These are phyloP conservation scores for Harringtonia lauricola DNA, from an alignment of 2,329 filamentous ascomycete genomes.

Conservation along the genomic window DNA sequence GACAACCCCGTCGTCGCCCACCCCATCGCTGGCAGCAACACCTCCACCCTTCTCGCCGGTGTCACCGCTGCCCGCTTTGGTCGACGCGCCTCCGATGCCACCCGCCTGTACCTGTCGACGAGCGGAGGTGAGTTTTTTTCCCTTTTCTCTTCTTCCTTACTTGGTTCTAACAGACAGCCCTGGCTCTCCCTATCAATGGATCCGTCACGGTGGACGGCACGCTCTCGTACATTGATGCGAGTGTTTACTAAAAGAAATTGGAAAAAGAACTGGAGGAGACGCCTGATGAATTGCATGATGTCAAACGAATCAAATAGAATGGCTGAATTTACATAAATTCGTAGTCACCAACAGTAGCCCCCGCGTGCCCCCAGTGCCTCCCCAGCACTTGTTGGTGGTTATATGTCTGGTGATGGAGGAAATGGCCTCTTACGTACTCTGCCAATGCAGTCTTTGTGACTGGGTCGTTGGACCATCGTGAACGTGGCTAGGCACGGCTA, in stretches of 20 bases:
- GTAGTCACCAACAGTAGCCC: too few relatives aligned
- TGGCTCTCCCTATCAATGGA: conserved; percentile 29
- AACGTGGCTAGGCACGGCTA: too few relatives aligned
- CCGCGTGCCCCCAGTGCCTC: too few relatives aligned
- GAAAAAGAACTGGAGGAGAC: too few relatives aligned
- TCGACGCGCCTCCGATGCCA: background rate
- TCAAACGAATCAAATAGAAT: too few relatives aligned
- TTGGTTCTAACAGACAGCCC: conserved; percentile 29
- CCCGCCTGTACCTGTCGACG: conserved; percentile 2
- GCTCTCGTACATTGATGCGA: conserved; percentile 18
- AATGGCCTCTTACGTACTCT: too few relatives aligned
- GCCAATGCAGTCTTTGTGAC: too few relatives aligned
- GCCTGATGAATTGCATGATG: too few relatives aligned
- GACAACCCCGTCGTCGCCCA: conserved; percentile 4
- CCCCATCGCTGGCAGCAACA: conserved; percentile 3
- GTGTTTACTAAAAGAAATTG: background rate
- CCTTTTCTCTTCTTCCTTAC: conserved; percentile 19
- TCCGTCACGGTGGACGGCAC: conserved; percentile 23
- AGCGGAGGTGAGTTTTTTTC: conserved; percentile 1
- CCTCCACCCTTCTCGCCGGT: background rate
- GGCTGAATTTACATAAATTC: too few relatives aligned
- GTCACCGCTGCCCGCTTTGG: conserved; percentile 5
- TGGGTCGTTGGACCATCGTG: too few relatives aligned
- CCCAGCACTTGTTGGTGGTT: too few relatives aligned
- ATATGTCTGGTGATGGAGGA: too few relatives aligned